Conservation (phyloP, 768 basidiomycete species). For the Tremella fuciformis region DNA sequence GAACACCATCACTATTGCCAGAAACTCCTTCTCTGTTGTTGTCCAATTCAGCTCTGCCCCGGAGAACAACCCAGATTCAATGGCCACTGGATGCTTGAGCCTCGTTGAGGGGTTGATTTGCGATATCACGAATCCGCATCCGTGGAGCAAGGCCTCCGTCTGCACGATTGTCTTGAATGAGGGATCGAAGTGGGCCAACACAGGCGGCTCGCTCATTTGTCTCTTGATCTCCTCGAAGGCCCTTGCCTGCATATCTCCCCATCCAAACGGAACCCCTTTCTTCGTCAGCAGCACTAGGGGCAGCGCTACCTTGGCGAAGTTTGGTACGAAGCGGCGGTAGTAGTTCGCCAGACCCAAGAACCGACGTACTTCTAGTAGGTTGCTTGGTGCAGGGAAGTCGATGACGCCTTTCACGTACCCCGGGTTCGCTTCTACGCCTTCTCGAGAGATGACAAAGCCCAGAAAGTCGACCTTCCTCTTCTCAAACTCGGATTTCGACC, state of each 20-base stretch:
- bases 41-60: constrained; percentile 57
- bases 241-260: neutral
- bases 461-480: no score
- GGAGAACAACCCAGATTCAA: constrained; percentile 22
- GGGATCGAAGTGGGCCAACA: constrained; percentile 18
- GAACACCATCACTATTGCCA: constrained; percentile 21
- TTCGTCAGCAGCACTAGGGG: constrained; percentile 14
- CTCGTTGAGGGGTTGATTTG: constrained; percentile 23
- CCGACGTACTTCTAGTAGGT: constrained; percentile 12
- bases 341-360: constrained; percentile 33
- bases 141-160: constrained; percentile 45
- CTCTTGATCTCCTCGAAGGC: constrained; percentile 4
- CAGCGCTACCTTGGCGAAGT: constrained; percentile 21
- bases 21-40: constrained; percentile 49
- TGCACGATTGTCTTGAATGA: constrained; percentile 13
- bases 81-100: constrained; percentile 22
- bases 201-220: neutral
- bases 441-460: no score
- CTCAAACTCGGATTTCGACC: no score
- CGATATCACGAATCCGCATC: constrained; percentile 44
- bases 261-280: constrained; percentile 12
- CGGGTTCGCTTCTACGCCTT: no score
- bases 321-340: constrained; percentile 34
- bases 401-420: no score
- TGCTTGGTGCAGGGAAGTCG: constrained; percentile 24